A percentile compares a stretch with the other conserved stretches of the same genome.
Conservation (phyloP, 176 grass and related monocot genomes). For the Aegilops bicornis region DNA sequence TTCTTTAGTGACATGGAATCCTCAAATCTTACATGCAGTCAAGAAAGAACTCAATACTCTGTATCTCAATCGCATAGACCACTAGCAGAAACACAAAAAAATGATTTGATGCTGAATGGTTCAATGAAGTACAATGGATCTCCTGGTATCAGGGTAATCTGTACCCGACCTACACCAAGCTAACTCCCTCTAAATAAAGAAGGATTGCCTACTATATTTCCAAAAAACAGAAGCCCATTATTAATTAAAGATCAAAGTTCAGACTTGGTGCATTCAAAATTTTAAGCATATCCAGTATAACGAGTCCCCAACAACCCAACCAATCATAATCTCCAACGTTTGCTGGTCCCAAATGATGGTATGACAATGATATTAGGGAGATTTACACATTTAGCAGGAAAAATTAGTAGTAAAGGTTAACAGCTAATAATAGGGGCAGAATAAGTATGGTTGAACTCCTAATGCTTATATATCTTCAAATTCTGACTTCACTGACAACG, state of each 20-base stretch:
- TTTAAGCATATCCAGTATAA: neutral
- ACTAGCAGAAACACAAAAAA: neutral
- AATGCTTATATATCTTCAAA: neutral
- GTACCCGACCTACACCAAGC: neutral
- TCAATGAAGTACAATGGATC: neutral
- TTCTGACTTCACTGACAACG: neutral
- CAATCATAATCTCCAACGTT: neutral
- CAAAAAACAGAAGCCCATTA: neutral
- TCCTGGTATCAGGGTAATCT: neutral
- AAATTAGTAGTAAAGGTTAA: neutral
- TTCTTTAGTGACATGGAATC: slow-evolving; percentile 67
- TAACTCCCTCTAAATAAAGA: neutral
- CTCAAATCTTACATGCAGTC: slow-evolving; percentile 59
- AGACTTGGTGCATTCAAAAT: neutral
- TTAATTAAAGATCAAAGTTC: neutral
- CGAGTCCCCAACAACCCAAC: neutral
- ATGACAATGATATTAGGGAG: neutral
- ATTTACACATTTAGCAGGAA: neutral
- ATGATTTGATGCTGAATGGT: neutral
- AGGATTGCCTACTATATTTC: neutral
- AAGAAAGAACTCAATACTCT: slow-evolving; percentile 41
- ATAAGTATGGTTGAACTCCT: neutral
- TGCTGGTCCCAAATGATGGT: neutral
- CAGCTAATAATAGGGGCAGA: neutral
- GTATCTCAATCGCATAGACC: neutral